Conservation (phyloP, 2,329 filamentous ascomycete species). For the Aspergillus pseudoviridinutans region DNA sequence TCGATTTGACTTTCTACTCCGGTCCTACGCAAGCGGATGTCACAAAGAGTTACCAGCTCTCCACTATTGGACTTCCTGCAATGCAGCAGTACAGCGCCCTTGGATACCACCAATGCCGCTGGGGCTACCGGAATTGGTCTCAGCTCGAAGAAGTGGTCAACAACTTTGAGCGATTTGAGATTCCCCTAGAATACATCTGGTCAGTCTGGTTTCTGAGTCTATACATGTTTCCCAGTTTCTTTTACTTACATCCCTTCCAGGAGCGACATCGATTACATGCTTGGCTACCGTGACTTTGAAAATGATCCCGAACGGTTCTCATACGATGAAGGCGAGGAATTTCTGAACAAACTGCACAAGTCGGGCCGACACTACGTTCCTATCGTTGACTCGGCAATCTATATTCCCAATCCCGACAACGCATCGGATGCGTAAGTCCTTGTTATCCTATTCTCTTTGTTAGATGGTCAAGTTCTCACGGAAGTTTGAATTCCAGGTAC, state of each 20-base stretch:
- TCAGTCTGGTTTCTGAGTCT: constrained; percentile 10
- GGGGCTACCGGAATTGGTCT: constrained; percentile 74
- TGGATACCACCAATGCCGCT: constrained; percentile 79
- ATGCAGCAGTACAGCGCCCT: constrained; percentile 81
- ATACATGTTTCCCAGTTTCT: background rate
- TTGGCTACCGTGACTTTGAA: constrained; percentile 57
- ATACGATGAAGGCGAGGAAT: constrained; percentile 47
- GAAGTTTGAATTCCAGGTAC: constrained; percentile 36
- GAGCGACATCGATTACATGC: constrained; percentile 56
- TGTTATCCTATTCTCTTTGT: constrained; percentile 28
- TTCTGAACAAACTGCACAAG: constrained; percentile 51
- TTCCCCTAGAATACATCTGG: constrained; percentile 54
- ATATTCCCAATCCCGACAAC: constrained; percentile 68
- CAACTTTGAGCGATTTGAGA: constrained; percentile 51
- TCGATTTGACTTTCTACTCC: constrained; percentile 76
- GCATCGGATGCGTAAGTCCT: constrained; percentile 58
- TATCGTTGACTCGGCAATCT: constrained; percentile 63
- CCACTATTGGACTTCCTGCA: constrained; percentile 65
- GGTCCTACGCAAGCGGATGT: constrained; percentile 67
- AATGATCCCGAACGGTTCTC: constrained; percentile 53
- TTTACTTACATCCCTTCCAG: constrained; percentile 8
- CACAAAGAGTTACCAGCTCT: constrained; percentile 65
- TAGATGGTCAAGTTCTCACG: background rate
- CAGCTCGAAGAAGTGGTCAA: constrained; percentile 57
- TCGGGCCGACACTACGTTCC: constrained; percentile 57